Evolutionary conservation across 2,329 filamentous ascomycete genomes (phyloP), one percentile per base, ranked within the genome.

Genomic region (Erysiphe pulchra): DNA sequence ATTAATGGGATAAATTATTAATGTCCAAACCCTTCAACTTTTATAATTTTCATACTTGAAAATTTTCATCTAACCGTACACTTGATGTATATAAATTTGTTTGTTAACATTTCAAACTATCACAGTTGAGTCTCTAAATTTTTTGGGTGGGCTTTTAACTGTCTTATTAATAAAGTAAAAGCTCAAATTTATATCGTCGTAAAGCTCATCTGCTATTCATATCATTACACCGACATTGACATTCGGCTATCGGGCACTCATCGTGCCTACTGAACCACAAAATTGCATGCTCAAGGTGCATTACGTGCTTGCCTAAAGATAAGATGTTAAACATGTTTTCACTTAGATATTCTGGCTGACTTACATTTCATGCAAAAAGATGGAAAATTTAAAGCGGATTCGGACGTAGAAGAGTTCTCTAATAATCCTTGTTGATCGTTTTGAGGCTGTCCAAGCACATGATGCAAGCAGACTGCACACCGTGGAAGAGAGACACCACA

Each of bases 191-290:
- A n/a, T 2, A 37, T n/a, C 7, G 34, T 17, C 7, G 16, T 13
- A 17, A 34, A 13, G 16, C 12, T 18, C 33, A 43, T 43, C 42
- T 28, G 34, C 17, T 46, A 14, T 14, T 17, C 34, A 33, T 40
- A 20, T 48, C 50, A 48, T 57, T 59, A 49, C 75, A 80, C 33
- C 68, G 65, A 50, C 76, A 80, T 45, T 72, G 65, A 54, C 76
- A 80, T 59, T 79, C 75, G 0, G 76, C 73, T 44, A 79, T 73
- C 0, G 76, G 75, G 54, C 76, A 80, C 59, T 80, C 73, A 28
- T 66, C 65, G 51, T 79, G 75, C 31, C 71, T 61, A 7, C 67
- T 63, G 53, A 80, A 80, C 76, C 76, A 80, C 59, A 71, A 67
- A 52, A 72, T 61, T 6, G 75, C 74, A 55, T 80, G 76, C 52